phyloP scores from a whole-genome alignment of 1,284 basidiomycete species.

The Rhodotorula sp. region DNA sequence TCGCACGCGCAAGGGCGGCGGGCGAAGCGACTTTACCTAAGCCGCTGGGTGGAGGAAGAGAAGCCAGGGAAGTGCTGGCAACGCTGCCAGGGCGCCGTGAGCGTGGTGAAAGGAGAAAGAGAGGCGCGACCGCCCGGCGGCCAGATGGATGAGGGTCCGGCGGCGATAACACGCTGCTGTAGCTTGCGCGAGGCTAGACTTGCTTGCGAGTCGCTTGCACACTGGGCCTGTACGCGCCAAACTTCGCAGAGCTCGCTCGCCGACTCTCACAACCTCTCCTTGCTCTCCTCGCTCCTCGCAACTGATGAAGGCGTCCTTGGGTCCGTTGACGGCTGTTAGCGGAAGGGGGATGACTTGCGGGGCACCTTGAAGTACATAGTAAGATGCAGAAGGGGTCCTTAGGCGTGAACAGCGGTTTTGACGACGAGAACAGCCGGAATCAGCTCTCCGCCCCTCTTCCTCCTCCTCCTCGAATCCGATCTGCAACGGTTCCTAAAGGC shows the following conservation, averaged over 20 bases:
- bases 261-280: too few relatives aligned
- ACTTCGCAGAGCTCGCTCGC: too few relatives aligned
- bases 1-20: not conserved
- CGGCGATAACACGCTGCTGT: too few relatives aligned
- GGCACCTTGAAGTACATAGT: too few relatives aligned
- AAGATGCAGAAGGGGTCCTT: too few relatives aligned
- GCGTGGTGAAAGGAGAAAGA: not conserved
- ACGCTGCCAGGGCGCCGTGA: slow-evolving; percentile 8
- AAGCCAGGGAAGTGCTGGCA: slow-evolving; percentile 2
- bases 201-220: not conserved
- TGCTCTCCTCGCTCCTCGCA: too few relatives aligned
- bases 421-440: not conserved
- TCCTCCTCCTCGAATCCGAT: not conserved
- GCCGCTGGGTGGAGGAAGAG: not conserved
- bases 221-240: not conserved
- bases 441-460: not conserved
- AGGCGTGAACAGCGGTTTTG: too few relatives aligned
- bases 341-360: too few relatives aligned
- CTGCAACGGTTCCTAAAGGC: not conserved
- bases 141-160: too few relatives aligned
- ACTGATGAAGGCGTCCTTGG: too few relatives aligned
- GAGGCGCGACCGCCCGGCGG: too few relatives aligned
- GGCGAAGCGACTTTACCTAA: slow-evolving; percentile 8
- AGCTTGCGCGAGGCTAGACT: not conserved
- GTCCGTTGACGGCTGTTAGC: too few relatives aligned